phyloP scores from a whole-genome alignment of 495 filamentous ascomycete genomes.

The Melanomma pulvis-pyrius region DNA sequence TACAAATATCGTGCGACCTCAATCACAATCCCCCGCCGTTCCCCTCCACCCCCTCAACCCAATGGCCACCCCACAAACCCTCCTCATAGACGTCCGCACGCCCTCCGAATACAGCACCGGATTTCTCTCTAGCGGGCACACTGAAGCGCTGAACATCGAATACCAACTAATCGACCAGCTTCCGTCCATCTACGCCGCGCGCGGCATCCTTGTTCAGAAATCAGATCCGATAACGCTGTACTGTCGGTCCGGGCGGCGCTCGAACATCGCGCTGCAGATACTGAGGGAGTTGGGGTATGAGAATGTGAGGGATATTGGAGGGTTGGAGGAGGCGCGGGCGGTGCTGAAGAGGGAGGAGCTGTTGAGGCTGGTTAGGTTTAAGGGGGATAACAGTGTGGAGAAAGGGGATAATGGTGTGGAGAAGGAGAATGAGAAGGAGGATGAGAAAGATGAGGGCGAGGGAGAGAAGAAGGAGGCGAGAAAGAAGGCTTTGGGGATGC shows the following conservation, averaged over 20 bases:
- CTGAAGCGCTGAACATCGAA: constrained; percentile 31
- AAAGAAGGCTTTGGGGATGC: not conserved
- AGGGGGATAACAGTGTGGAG: not conserved
- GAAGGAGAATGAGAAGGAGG: not conserved
- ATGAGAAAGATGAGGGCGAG: not conserved
- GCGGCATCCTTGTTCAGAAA: not conserved
- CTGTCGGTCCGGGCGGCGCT: constrained; percentile 29
- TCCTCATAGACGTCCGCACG: constrained; percentile 34
- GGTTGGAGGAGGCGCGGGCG: constrained; percentile 29
- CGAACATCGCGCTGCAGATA: constrained; percentile 29
- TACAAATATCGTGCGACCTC: no score
- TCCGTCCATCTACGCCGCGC: constrained; percentile 59
- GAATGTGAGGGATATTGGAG: constrained; percentile 35
- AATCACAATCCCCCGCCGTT: no score
- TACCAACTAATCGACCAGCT: constrained; percentile 60
- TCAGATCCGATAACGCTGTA: constrained; percentile 12
- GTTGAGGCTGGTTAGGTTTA: not conserved
- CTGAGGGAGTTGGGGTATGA: constrained; percentile 26
- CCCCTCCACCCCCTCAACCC: not conserved
- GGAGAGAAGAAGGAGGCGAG: not conserved
- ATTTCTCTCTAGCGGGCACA: not conserved
- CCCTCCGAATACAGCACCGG: constrained; percentile 30
- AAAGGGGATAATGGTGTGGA: not conserved
- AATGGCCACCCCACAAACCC: not conserved
- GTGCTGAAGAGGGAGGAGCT: constrained; percentile 19